Base-by-base conservation (phyloP, 2,329 filamentous ascomycete genomes). In the Penicillium occitanis region DNA sequence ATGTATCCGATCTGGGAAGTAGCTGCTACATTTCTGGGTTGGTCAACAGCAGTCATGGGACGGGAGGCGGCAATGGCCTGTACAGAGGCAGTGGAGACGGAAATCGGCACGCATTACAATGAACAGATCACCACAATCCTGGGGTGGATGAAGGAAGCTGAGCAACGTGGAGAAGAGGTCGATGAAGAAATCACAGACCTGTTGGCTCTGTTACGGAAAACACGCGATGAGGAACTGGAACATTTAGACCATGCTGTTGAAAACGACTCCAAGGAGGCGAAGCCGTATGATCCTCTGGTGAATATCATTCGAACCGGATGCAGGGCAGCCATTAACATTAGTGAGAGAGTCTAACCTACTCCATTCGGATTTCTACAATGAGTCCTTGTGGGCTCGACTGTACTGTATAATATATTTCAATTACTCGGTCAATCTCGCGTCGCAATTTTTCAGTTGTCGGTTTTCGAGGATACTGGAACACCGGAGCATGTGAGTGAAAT, bases 11-110 rank as follows among this genome's bases (percentile, higher is more conserved):
- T 97, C 2, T 99, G 95, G 95, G 87, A 90, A 51, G 83, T 88
- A 7, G 87, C 93, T 11, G 91, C 95, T 1, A 90, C 90, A 0
- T 87, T 90, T 0, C 80, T 99, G 7, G 95, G 95, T 19, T 97
- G 95, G 93, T 86, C 87, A 4, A 99, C 95, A 0, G 95, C 91
- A 0, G 80, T 95, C 50, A 85, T 99, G 85, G 93, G 95, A 0
- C 87, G 92, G 59, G 93, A 98, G 80, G 93, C 94, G 1, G 94
- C 95, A 42, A 99, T 99, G 95, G 95, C 95, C 13, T 99, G 95
- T 77, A 98, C 95, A 0, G 95, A 99, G 80, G 95, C 95, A 0
- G 94, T 99, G 1, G 95, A 99, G 84, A 99, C 94, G 6, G 95
- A 98, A 82, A 99, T 99, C 69, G 95, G 95, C 2, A 88, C 88